These are phyloP conservation scores for Mycena vitilis DNA, from an alignment of 768 basidiomycete genomes.

Conservation along the genomic window DNA sequence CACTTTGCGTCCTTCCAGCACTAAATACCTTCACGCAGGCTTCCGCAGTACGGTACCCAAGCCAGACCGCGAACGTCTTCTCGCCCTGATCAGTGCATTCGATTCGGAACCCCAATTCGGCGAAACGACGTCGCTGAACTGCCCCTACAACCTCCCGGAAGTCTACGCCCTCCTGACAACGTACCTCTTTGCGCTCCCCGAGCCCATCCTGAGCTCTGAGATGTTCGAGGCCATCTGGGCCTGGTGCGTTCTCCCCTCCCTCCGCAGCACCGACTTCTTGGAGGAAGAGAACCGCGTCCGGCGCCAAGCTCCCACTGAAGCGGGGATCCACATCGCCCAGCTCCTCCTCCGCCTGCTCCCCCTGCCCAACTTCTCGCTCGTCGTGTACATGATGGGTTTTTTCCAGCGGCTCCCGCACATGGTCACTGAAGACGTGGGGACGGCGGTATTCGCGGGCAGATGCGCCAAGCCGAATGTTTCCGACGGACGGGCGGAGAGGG, in stretches of 20 bases:
- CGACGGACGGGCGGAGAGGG: slow-evolving; percentile 33
- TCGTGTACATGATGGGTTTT: slow-evolving; percentile 60
- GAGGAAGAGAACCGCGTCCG: slow-evolving; percentile 32
- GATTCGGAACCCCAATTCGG: slow-evolving; percentile 47
- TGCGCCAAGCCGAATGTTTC: slow-evolving; percentile 10
- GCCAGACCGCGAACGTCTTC: slow-evolving; percentile 49
- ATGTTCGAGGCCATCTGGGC: slow-evolving; percentile 51
- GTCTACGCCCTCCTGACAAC: slow-evolving; percentile 55
- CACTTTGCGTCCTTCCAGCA: neutral
- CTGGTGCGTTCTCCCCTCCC: slow-evolving; percentile 47
- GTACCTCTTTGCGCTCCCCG: slow-evolving; percentile 54
- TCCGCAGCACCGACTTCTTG: slow-evolving; percentile 35
- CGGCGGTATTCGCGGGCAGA: slow-evolving; percentile 47
- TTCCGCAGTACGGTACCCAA: slow-evolving; percentile 12
- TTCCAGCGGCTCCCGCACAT: slow-evolving; percentile 53
- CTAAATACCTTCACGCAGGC: slow-evolving; percentile 9
- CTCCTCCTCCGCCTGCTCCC: slow-evolving; percentile 57
- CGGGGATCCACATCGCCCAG: slow-evolving; percentile 45
- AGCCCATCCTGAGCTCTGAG: slow-evolving; percentile 49
- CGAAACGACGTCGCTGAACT: slow-evolving; percentile 45
- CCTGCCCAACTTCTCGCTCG: slow-evolving; percentile 52
- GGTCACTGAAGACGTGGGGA: slow-evolving; percentile 49
- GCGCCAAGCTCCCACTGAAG: slow-evolving; percentile 34
- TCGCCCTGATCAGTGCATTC: slow-evolving; percentile 52
- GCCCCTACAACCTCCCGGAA: slow-evolving; percentile 52